A percentile compares a stretch with the other conserved stretches of the same genome.
Conservation (phyloP, 352 stramenopile species). For the Pseudoperonospora humuli region DNA sequence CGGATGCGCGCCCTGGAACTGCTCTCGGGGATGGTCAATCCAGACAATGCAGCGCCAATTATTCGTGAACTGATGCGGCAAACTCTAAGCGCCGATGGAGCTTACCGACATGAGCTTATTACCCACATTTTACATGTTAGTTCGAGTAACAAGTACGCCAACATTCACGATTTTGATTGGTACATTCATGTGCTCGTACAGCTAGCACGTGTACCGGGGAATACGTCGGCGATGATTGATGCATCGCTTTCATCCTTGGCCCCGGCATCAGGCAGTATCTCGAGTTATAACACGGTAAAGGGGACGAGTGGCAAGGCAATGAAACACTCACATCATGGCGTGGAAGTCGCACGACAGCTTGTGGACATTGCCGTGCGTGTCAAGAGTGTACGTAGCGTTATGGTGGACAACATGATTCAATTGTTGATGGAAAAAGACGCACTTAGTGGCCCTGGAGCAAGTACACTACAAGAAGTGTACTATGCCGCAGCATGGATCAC, state of each 20-base stretch:
- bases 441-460: constrained; percentile 53
- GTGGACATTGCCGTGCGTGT: constrained; percentile 96
- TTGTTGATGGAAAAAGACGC: constrained; percentile 87
- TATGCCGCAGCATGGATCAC: constrained; percentile 96
- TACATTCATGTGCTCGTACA: constrained; percentile 96
- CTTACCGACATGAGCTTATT: constrained; percentile 95
- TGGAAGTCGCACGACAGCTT: constrained; percentile 91
- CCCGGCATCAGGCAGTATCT: constrained; percentile 34
- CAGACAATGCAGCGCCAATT: constrained; percentile 93
- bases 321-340: constrained; percentile 49
- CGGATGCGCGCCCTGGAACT: constrained; percentile 95
- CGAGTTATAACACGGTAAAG: constrained; percentile 22
- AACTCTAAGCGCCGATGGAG: constrained; percentile 88
- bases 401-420: constrained; percentile 92
- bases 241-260: constrained; percentile 26
- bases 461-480: constrained; percentile 91
- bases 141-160: constrained; percentile 96
- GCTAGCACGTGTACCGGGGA: constrained; percentile 88
- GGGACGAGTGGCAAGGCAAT: constrained; percentile 18
- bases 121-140: constrained; percentile 95
- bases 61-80: constrained; percentile 95
- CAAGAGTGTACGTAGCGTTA: constrained; percentile 91
- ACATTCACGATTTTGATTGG: constrained; percentile 97
- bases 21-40: constrained; percentile 92
- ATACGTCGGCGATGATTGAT: constrained; percentile 30